Percentiles rank a stretch among this genome's conserved stretches.
Evolutionary conservation across 805 yeast species (phyloP).

Genomic region (Saccharomyces eubayanus): DNA sequence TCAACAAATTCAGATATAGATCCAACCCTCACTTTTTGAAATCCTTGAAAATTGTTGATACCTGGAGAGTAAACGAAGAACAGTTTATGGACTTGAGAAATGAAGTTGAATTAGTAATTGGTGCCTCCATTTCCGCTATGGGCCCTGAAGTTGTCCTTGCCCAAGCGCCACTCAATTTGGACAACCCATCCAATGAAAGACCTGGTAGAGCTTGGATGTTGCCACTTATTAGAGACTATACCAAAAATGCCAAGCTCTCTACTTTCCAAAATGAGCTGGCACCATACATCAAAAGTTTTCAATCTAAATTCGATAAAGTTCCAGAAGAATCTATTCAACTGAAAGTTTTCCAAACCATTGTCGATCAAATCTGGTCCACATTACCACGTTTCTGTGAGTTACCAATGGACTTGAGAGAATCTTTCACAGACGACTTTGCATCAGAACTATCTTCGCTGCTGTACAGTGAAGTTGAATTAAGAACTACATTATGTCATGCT

Average conservation of each 20-base stretch:
- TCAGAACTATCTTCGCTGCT: conserved; percentile 62
- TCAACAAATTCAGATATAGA: conserved; percentile 55
- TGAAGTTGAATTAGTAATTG: conserved; percentile 74
- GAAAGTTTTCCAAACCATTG: conserved; percentile 75
- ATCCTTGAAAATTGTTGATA: conserved; percentile 67
- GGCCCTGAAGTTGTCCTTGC: conserved; percentile 82
- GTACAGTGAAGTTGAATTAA: conserved; percentile 64
- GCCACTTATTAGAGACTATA: conserved; percentile 83
- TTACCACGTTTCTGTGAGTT: conserved; percentile 84
- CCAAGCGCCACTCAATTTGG: conserved; percentile 71
- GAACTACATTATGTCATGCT: conserved; percentile 79
- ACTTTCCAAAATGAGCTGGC: conserved; percentile 56
- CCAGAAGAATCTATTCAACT: conserved; percentile 54
- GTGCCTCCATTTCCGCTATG: conserved; percentile 66
- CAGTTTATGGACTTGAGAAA: conserved; percentile 49
- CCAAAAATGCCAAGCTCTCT: conserved; percentile 57
- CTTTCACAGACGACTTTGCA: conserved; percentile 74
- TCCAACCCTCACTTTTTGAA: conserved; percentile 62
- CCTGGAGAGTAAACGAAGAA: conserved; percentile 74
- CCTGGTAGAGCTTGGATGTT: conserved; percentile 95
- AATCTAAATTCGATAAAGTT: conserved; percentile 36
- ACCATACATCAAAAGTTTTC: conserved; percentile 56
- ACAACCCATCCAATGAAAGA: conserved; percentile 40
- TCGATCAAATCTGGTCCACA: conserved; percentile 88
- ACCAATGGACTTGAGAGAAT: conserved; percentile 58